Conservation (phyloP, 129 eudicot species). For the Centella asiatica region DNA sequence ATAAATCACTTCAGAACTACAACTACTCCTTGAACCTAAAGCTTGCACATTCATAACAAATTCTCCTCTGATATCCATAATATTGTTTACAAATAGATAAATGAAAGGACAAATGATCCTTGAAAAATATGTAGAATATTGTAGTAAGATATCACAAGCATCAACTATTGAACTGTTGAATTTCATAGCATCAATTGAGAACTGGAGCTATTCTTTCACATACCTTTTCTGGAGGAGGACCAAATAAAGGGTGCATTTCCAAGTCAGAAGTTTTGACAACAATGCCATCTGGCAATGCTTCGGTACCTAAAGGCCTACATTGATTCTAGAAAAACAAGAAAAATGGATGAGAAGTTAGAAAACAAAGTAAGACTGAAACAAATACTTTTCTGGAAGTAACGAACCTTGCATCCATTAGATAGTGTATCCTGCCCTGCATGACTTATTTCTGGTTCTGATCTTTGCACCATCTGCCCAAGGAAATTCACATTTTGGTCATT, state of each 20-base stretch:
- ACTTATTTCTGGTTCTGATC: constrained; percentile 7
- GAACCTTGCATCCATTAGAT: constrained; percentile 19
- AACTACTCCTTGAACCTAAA: no score
- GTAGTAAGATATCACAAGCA: no score
- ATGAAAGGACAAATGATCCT: no score
- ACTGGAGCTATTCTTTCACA: background rate
- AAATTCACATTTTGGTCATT: background rate
- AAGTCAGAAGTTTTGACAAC: constrained; percentile 58
- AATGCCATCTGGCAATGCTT: constrained; percentile 69
- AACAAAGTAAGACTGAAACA: background rate
- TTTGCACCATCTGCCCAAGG: constrained; percentile 10
- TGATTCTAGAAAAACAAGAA: constrained; percentile 34
- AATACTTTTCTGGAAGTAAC: constrained; percentile 1
- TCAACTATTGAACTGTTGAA: no score
- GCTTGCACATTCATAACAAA: no score
- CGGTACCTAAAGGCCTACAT: constrained; percentile 68
- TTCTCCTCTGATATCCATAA: no score
- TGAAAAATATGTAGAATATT: no score
- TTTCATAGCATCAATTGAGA: no score
- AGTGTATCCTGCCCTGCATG: background rate
- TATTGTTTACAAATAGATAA: no score
- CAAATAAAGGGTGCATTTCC: constrained; percentile 72
- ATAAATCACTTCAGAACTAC: no score
- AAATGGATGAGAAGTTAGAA: constrained; percentile 5
- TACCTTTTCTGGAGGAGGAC: constrained; percentile 29